Conservation (phyloP, 495 filamentous ascomycete species). For the Trichoderma gamsii region DNA sequence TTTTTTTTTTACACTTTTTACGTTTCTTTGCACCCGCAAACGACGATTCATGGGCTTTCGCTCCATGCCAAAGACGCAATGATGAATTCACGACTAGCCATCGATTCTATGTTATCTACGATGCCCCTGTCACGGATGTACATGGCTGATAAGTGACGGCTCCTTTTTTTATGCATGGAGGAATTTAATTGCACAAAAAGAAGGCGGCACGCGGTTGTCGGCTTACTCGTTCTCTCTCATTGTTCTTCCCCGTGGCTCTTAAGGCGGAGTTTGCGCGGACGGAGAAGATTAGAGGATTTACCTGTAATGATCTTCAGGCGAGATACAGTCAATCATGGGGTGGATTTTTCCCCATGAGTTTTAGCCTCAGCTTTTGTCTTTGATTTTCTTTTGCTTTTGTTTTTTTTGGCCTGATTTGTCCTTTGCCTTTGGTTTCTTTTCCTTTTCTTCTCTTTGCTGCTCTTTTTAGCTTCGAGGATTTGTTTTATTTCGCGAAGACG, state of each 20-base stretch:
- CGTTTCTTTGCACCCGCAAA: constrained; percentile 32
- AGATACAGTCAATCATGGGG: constrained; percentile 13
- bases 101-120: constrained; percentile 22
- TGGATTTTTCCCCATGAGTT: constrained; percentile 18
- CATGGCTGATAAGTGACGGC: constrained; percentile 31
- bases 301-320: constrained; percentile 19
- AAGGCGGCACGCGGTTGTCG: constrained; percentile 7
- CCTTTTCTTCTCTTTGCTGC: constrained; percentile 14
- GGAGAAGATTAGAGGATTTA: constrained; percentile 1
- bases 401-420: constrained; percentile 21
- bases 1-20: constrained; percentile 6
- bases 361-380: constrained; percentile 15
- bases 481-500: constrained; percentile 32
- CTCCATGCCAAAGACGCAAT: constrained; percentile 29
- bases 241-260: not conserved
- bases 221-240: constrained; percentile 6
- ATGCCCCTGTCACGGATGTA: constrained; percentile 29
- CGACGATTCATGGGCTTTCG: constrained; percentile 28
- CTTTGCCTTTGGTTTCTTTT: constrained; percentile 18
- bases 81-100: constrained; percentile 31
- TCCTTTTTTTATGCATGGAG: constrained; percentile 22
- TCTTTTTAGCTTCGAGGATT: constrained; percentile 34
- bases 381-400: constrained; percentile 16
- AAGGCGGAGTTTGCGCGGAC: constrained; percentile 1
- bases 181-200: constrained; percentile 23